Evolutionary conservation across 2,329 filamentous ascomycete species (phyloP).

Genomic region (Colletotrichum lini): DNA sequence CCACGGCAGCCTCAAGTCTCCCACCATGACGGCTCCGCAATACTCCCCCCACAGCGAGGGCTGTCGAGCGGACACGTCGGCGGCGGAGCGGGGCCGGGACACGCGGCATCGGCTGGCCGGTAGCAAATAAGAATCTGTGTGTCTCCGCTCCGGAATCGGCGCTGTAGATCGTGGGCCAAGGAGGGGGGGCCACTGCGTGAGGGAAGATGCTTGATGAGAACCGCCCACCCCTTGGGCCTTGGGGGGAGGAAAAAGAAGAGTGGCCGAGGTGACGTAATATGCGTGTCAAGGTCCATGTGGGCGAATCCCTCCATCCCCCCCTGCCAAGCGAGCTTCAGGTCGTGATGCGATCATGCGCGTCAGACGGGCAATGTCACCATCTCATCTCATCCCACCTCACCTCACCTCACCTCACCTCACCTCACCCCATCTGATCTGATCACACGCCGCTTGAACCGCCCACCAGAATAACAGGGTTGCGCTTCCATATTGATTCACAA

Average conservation of each 20-base stretch:
- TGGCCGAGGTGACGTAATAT: slow-evolving; percentile 33
- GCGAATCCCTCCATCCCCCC: not conserved
- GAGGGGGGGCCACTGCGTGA: not conserved
- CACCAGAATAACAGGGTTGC: not conserved
- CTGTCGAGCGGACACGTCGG: slow-evolving; percentile 17
- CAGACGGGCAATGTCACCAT: slow-evolving; percentile 16
- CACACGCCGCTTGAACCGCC: not conserved
- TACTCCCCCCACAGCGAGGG: not conserved
- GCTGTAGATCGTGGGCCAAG: not conserved
- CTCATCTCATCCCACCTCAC: slow-evolving; percentile 17
- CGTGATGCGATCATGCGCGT: slow-evolving; percentile 36
- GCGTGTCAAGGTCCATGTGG: slow-evolving; percentile 33
- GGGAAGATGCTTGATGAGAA: slow-evolving; percentile 28
- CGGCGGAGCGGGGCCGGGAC: slow-evolving; percentile 4
- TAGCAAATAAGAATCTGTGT: not conserved
- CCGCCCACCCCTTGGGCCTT: not conserved
- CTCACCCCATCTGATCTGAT: not conserved
- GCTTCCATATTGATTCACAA: not conserved
- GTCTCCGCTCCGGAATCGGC: not conserved
- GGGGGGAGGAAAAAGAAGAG: not conserved
- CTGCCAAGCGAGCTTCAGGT: slow-evolving; percentile 25
- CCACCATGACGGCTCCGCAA: not conserved
- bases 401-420: not conserved
- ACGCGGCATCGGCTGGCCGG: slow-evolving; percentile 1
- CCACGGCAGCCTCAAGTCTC: no score